Conservation (phyloP, 2,329 filamentous ascomycete genomes). For the Calonectria hongkongensis region DNA sequence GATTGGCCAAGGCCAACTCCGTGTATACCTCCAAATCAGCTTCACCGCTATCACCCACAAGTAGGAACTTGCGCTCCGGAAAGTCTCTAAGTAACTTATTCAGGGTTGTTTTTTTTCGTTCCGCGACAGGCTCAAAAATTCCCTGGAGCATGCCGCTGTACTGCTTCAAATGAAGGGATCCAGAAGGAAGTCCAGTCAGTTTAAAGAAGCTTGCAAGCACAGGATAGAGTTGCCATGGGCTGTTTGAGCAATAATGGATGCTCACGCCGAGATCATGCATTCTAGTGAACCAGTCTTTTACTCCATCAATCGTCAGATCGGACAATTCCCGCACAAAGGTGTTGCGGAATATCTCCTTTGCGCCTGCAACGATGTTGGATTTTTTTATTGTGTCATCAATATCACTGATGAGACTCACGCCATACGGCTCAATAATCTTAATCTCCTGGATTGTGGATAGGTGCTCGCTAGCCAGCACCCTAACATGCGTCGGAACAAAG, state of each 20-base stretch:
- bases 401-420: constrained; percentile 95
- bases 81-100: constrained; percentile 93
- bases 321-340: constrained; percentile 91
- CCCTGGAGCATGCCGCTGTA: constrained; percentile 98
- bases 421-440: constrained; percentile 83
- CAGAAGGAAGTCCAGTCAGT: constrained; percentile 85
- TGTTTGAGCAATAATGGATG: constrained; percentile 99
- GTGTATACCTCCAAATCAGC: constrained; percentile 98
- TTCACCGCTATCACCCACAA: constrained; percentile 97
- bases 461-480: constrained; percentile 89
- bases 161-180: constrained; percentile 96
- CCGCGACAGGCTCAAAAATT: constrained; percentile 97
- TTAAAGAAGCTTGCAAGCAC: constrained; percentile 91
- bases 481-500: constrained; percentile 92
- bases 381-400: constrained; percentile 98
- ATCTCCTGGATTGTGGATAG: constrained; percentile 89
- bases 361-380: constrained; percentile 90
- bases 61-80: constrained; percentile 89
- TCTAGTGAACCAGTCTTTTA: constrained; percentile 90
- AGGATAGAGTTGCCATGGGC: constrained; percentile 97
- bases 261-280: constrained; percentile 88
- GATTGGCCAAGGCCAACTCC: constrained; percentile 90
- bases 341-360: constrained; percentile 96
- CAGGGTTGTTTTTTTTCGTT: constrained; percentile 92
- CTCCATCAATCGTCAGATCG: constrained; percentile 89